phyloP scores from a whole-genome alignment of 2,329 filamentous ascomycete species.

The Diaporthe sp. region DNA sequence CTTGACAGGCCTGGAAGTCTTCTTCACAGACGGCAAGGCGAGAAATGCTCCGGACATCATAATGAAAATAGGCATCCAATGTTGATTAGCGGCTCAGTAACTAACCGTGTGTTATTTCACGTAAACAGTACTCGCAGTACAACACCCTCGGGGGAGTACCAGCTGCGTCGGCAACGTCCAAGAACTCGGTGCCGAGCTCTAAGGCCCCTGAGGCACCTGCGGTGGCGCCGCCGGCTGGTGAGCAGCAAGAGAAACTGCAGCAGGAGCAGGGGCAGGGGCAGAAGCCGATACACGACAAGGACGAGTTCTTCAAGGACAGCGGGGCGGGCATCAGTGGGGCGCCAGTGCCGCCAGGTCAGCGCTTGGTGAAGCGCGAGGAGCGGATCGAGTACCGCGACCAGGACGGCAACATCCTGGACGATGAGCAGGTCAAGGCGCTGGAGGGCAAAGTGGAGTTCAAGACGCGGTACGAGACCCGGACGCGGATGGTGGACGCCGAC shows the following conservation, averaged over 20 bases:
- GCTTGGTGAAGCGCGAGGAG: slow-evolving; percentile 73
- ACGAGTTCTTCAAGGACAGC: slow-evolving; percentile 34
- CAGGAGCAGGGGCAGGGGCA: slow-evolving; percentile 35
- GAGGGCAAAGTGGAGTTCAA: slow-evolving; percentile 95
- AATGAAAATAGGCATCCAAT: slow-evolving; percentile 3
- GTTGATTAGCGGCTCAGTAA: slow-evolving; percentile 12
- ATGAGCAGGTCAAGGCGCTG: slow-evolving; percentile 84
- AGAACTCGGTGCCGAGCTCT: slow-evolving; percentile 30
- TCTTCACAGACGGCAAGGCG: slow-evolving; percentile 32
- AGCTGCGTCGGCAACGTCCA: slow-evolving; percentile 24
- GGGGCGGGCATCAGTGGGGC: slow-evolving; percentile 56
- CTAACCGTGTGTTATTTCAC: not conserved
- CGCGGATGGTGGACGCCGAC: slow-evolving; percentile 80
- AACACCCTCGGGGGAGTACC: slow-evolving; percentile 32
- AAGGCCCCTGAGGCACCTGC: slow-evolving; percentile 36
- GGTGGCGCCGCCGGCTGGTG: not conserved
- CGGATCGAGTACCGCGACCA: slow-evolving; percentile 95
- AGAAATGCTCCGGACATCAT: not conserved
- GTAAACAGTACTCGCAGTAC: slow-evolving; percentile 61
- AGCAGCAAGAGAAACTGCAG: not conserved
- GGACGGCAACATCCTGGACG: slow-evolving; percentile 86
- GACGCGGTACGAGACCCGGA: slow-evolving; percentile 95
- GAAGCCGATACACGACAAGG: slow-evolving; percentile 37
- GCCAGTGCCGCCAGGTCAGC: slow-evolving; percentile 60
- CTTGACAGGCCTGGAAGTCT: not conserved